These are phyloP conservation scores for Gastrodia elata DNA, from an alignment of 106 monocot species.

Conservation along the genomic window DNA sequence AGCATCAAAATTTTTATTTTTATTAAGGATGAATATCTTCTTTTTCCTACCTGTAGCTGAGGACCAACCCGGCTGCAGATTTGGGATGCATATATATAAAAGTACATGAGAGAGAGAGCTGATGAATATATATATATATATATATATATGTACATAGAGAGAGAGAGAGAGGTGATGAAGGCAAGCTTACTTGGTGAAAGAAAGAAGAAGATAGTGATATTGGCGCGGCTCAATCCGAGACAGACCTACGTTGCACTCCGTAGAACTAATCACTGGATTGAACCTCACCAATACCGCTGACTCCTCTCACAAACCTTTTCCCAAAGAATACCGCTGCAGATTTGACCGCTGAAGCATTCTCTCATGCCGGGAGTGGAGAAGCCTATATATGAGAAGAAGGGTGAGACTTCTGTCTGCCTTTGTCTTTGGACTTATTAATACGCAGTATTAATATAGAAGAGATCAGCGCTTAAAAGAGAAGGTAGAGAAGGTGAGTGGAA, in stretches of 20 bases:
- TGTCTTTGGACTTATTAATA: no score
- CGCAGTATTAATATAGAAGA: constrained; percentile 7
- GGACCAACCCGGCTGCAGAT: no score
- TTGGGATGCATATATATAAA: no score
- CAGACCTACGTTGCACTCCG: constrained; percentile 22
- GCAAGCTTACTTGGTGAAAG: neutral
- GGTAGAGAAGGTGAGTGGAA: constrained; percentile 35
- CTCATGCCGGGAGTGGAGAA: neutral
- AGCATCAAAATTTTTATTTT: no score
- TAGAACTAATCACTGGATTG: constrained; percentile 74
- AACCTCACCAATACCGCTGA: constrained; percentile 98
- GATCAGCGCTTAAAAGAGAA: neutral
- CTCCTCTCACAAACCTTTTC: neutral
- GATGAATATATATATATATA: no score
- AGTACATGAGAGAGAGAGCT: no score
- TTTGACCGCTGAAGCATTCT: neutral
- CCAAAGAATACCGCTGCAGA: neutral
- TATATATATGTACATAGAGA: no score
- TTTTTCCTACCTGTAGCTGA: no score
- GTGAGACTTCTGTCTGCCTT: no score
- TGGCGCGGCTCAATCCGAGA: constrained; percentile 99
- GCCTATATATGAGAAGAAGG: neutral
- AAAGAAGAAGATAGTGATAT: constrained; percentile 60
- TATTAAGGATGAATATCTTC: no score
- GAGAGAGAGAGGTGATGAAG: neutral